Percentiles rank a stretch among this genome's conserved stretches.
phyloP scores from a whole-genome alignment of 2,329 filamentous ascomycete species.

The Venturia oleaginea region DNA sequence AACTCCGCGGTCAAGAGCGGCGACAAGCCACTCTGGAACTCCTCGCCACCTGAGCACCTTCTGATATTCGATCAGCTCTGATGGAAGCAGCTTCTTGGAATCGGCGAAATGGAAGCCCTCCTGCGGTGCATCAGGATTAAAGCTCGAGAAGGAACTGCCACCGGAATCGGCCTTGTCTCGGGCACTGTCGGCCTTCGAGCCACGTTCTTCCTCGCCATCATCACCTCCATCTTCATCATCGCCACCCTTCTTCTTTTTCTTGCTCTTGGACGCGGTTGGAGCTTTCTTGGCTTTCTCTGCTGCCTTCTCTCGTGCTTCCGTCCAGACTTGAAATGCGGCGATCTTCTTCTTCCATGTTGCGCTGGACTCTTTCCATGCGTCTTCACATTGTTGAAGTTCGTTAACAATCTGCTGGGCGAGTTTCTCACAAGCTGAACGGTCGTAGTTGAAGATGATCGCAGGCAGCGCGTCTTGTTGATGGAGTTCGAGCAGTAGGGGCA shows the following conservation, averaged over 20 bases:
- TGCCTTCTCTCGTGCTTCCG: slow-evolving; percentile 37
- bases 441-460: slow-evolving; percentile 70
- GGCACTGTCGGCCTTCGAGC: slow-evolving; percentile 48
- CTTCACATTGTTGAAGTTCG: slow-evolving; percentile 47
- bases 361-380: slow-evolving; percentile 47
- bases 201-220: slow-evolving; percentile 37
- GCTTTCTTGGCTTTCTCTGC: slow-evolving; percentile 23
- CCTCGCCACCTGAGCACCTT: slow-evolving; percentile 42
- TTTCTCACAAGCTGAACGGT: slow-evolving; percentile 54
- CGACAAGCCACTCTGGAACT: slow-evolving; percentile 46
- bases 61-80: slow-evolving; percentile 50
- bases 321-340: slow-evolving; percentile 48
- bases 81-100: slow-evolving; percentile 45
- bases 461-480: slow-evolving; percentile 58
- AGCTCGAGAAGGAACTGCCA: slow-evolving; percentile 46
- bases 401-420: slow-evolving; percentile 44
- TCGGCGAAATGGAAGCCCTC: slow-evolving; percentile 60
- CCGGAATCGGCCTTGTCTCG: slow-evolving; percentile 41
- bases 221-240: slow-evolving; percentile 39
- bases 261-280: slow-evolving; percentile 26
- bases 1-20: slow-evolving; percentile 56
- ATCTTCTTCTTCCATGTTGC: slow-evolving; percentile 54
- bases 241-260: slow-evolving; percentile 36
- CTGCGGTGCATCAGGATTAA: slow-evolving; percentile 56
- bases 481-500: slow-evolving; percentile 52